Conservation (phyloP, 1,284 basidiomycete genomes). For the Leccinum subrobustum region DNA sequence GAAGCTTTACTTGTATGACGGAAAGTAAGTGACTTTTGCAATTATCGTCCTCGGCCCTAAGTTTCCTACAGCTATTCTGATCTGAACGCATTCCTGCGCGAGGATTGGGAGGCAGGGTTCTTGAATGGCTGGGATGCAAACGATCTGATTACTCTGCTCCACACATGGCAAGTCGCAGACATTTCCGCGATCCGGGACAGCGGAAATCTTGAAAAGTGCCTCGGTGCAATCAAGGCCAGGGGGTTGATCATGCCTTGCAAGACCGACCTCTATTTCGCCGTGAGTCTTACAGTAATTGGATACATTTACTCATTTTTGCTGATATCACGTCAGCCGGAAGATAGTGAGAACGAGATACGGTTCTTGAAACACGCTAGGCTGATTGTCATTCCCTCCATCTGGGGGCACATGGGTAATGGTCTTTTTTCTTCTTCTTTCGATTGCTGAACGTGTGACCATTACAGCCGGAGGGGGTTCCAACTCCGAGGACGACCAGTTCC, state of each 20-base stretch:
- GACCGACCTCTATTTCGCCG: slow-evolving; percentile 56
- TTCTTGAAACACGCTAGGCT: slow-evolving; percentile 44
- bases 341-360: slow-evolving; percentile 49
- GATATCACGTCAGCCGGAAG: slow-evolving; percentile 47
- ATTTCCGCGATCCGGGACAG: slow-evolving; percentile 23
- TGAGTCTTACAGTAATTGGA: slow-evolving; percentile 23
- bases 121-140: slow-evolving; percentile 54
- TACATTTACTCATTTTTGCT: background rate
- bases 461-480: slow-evolving; percentile 45
- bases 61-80: slow-evolving; percentile 40
- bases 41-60: background rate
- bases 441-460: background rate
- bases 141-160: slow-evolving; percentile 22
- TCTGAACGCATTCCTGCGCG: slow-evolving; percentile 50
- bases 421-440: background rate
- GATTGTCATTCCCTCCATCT: slow-evolving; percentile 52
- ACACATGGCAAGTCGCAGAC: slow-evolving; percentile 26
- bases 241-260: slow-evolving; percentile 29
- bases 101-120: slow-evolving; percentile 51
- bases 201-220: slow-evolving; percentile 16
- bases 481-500: slow-evolving; percentile 37
- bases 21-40: slow-evolving; percentile 33
- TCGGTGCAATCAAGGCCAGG: slow-evolving; percentile 25
- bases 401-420: slow-evolving; percentile 53
- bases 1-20: slow-evolving; percentile 44